phyloP scores from a whole-genome alignment of 352 stramenopile species.

The Thalassiosira mediterranea region DNA sequence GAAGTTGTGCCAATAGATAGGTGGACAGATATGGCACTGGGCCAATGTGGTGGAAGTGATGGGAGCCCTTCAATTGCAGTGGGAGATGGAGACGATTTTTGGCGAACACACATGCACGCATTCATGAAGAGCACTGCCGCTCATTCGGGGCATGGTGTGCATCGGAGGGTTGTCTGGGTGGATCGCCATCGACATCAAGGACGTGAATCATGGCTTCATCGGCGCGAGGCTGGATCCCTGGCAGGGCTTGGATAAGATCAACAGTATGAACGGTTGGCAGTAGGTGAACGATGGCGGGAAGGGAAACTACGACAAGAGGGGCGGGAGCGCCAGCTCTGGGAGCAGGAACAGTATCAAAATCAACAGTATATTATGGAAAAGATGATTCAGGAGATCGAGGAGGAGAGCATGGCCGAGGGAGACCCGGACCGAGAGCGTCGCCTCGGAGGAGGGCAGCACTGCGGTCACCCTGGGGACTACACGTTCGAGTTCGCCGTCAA shows the following conservation, averaged over 20 bases:
- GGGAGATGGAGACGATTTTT: too few relatives aligned
- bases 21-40: too few relatives aligned
- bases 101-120: too few relatives aligned
- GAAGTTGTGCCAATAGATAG: too few relatives aligned
- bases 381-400: slow-evolving; percentile 42
- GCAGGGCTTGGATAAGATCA: slow-evolving; percentile 10
- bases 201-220: slow-evolving; percentile 54
- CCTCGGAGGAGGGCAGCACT: slow-evolving; percentile 33
- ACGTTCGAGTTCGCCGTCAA: slow-evolving; percentile 54
- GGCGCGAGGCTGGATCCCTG: slow-evolving; percentile 41
- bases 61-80: too few relatives aligned
- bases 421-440: slow-evolving; percentile 14
- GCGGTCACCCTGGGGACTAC: slow-evolving; percentile 29
- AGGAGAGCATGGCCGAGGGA: slow-evolving; percentile 19
- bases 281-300: slow-evolving; percentile 47
- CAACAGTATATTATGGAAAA: slow-evolving; percentile 6
- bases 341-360: slow-evolving; percentile 29
- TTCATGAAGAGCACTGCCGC: too few relatives aligned
- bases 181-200: slow-evolving; percentile 46
- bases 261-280: slow-evolving; percentile 23
- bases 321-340: slow-evolving; percentile 20
- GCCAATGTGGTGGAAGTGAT: too few relatives aligned
- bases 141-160: too few relatives aligned
- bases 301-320: slow-evolving; percentile 42
- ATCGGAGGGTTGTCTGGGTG: too few relatives aligned